phyloP scores from a whole-genome alignment of 768 basidiomycete genomes.

The Fistulinella prunicolor region DNA sequence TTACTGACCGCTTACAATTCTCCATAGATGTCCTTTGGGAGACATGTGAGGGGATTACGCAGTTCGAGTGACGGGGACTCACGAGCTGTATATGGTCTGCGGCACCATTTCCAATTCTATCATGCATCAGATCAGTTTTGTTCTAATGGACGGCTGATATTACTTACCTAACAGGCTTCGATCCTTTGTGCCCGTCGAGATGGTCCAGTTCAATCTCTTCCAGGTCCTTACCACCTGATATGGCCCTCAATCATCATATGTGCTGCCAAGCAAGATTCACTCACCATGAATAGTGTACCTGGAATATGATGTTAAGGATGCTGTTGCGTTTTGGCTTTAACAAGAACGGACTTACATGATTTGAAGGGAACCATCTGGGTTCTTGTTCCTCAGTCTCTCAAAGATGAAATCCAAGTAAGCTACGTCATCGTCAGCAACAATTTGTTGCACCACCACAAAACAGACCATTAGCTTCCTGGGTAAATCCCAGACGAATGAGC shows the following conservation, averaged over 20 bases:
- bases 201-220: conserved; percentile 83
- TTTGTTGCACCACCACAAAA: not conserved
- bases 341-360: conserved; percentile 78
- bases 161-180: conserved; percentile 67
- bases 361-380: conserved; percentile 87
- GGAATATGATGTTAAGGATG: not conserved
- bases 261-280: not conserved
- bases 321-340: not conserved
- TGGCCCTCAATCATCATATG: not conserved
- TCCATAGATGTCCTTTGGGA: conserved; percentile 86
- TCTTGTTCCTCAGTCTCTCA: conserved; percentile 75
- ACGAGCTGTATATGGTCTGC: conserved; percentile 91
- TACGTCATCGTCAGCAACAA: conserved; percentile 21
- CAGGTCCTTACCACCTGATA: conserved; percentile 66
- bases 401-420: conserved; percentile 93
- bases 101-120: conserved; percentile 90
- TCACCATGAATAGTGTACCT: conserved; percentile 87
- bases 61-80: conserved; percentile 13
- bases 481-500: conserved; percentile 89
- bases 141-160: not conserved
- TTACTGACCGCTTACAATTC: conserved; percentile 55
- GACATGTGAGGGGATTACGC: not conserved
- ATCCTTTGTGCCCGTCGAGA: conserved; percentile 85
- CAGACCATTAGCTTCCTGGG: conserved; percentile 85
- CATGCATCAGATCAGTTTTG: conserved; percentile 1